phyloP scores from a whole-genome alignment of 1,284 basidiomycete species.

The Naganishia albida region DNA sequence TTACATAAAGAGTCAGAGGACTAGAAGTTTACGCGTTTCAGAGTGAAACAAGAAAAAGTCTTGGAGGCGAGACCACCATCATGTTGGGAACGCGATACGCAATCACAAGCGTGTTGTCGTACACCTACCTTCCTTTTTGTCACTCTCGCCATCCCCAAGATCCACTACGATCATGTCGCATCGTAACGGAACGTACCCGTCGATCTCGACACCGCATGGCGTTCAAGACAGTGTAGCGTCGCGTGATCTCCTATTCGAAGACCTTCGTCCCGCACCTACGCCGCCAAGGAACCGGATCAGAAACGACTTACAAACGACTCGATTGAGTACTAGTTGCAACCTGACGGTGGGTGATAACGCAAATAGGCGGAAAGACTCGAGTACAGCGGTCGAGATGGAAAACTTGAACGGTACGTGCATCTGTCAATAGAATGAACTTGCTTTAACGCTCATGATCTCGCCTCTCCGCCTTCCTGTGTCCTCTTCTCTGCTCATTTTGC shows the following conservation, averaged over 20 bases:
- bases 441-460: background rate
- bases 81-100: background rate
- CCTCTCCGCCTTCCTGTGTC: background rate
- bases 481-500: too few species aligned
- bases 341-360: background rate
- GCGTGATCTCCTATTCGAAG: background rate
- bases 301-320: too few species aligned
- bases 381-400: background rate
- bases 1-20: background rate
- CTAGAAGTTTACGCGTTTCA: slow-evolving; percentile 7
- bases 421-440: background rate
- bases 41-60: background rate
- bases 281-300: background rate
- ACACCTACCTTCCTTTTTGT: too few species aligned
- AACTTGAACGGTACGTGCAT: background rate
- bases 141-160: background rate
- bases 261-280: slow-evolving; percentile 7
- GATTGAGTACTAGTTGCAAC: background rate
- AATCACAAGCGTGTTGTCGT: background rate
- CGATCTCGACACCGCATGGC: slow-evolving; percentile 3
- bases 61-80: background rate
- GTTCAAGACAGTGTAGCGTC: background rate
- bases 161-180: background rate
- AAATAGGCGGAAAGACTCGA: background rate
- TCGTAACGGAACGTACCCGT: background rate